phyloP scores from a whole-genome alignment of 768 basidiomycete genomes.

The Trametes elegans region DNA sequence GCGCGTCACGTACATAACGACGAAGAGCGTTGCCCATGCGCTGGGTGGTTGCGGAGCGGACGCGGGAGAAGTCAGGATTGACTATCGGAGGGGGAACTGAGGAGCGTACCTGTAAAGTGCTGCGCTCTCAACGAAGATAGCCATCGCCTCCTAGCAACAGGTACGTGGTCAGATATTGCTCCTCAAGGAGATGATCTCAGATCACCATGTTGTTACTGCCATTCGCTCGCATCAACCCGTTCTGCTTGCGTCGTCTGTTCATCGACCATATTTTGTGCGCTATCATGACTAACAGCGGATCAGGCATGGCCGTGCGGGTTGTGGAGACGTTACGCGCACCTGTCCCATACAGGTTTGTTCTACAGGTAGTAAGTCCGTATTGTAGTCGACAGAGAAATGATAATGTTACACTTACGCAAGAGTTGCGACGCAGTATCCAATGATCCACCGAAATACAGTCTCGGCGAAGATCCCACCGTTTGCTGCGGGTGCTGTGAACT shows the following conservation, averaged over 20 bases:
- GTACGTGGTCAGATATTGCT: too few relatives aligned
- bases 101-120: neutral
- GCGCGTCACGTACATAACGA: neutral
- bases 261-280: too few relatives aligned
- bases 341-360: neutral
- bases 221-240: too few relatives aligned
- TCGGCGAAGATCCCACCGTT: neutral
- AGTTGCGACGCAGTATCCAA: neutral
- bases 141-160: neutral
- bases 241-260: too few relatives aligned
- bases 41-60: neutral
- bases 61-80: neutral
- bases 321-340: too few relatives aligned
- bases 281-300: too few relatives aligned
- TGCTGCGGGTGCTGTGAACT: neutral
- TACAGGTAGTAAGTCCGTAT: too few relatives aligned
- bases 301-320: too few relatives aligned
- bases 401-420: neutral
- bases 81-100: too few relatives aligned
- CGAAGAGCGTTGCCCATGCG: neutral
- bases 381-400: too few relatives aligned
- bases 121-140: constrained; percentile 1
- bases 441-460: neutral
- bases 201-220: too few relatives aligned
- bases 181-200: too few relatives aligned